Evolutionary conservation across 1,139 yeast genomes (phyloP).

Genomic region (Hansenula lynferdii): DNA sequence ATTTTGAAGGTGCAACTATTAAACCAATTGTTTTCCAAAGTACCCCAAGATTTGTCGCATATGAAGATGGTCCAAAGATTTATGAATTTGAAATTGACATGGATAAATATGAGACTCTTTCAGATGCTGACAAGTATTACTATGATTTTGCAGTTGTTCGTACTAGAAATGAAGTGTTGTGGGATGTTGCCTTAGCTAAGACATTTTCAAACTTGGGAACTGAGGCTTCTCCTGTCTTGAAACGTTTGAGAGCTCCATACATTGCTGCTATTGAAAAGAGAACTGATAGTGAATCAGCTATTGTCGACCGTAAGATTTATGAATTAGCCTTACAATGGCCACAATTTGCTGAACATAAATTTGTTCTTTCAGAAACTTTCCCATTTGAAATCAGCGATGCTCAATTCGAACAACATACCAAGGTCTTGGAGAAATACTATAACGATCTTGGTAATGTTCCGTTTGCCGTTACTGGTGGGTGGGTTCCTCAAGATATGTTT

Average conservation of each 20-base stretch:
- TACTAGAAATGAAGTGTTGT: conserved; percentile 85
- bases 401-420: conserved; percentile 49
- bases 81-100: conserved; percentile 71
- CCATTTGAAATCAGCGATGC: conserved; percentile 59
- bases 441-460: conserved; percentile 65
- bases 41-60: conserved; percentile 79
- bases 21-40: conserved; percentile 77
- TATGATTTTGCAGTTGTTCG: conserved; percentile 81
- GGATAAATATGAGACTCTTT: conserved; percentile 61
- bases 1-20: conserved; percentile 74
- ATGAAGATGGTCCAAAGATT: conserved; percentile 76
- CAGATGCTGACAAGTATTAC: conserved; percentile 71
- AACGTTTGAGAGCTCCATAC: conserved; percentile 62
- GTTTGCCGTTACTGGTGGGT: conserved; percentile 87
- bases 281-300: conserved; percentile 55
- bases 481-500: conserved; percentile 95
- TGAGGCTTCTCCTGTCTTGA: conserved; percentile 66
- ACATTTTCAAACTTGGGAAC: conserved; percentile 65
- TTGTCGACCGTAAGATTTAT: conserved; percentile 61
- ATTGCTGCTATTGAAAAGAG: conserved; percentile 62
- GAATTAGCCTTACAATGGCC: conserved; percentile 79
- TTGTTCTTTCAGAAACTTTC: conserved; percentile 41
- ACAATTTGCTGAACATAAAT: conserved; percentile 55
- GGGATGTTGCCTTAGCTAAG: conserved; percentile 74
- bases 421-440: conserved; percentile 62